Conservation (phyloP, 2,329 filamentous ascomycete species). For the Fusarium sp. region DNA sequence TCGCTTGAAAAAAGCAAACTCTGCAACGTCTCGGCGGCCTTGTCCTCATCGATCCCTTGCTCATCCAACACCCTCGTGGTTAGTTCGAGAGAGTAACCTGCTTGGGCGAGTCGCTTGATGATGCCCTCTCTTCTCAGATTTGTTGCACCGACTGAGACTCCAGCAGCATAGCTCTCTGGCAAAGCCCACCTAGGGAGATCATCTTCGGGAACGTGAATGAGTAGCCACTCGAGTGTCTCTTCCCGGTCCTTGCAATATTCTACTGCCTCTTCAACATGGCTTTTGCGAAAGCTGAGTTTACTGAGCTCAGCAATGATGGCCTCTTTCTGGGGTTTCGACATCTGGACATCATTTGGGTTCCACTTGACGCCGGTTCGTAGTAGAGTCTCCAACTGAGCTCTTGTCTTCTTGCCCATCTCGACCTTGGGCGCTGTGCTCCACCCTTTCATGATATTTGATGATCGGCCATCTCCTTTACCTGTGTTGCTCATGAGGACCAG, state of each 20-base stretch:
- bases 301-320: constrained; percentile 77
- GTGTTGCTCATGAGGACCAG: constrained; percentile 63
- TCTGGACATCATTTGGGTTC: constrained; percentile 82
- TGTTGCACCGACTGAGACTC: constrained; percentile 84
- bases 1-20: constrained; percentile 51
- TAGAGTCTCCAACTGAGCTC: constrained; percentile 81
- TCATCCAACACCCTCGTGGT: constrained; percentile 82
- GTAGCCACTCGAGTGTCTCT: constrained; percentile 93
- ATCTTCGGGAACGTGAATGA: constrained; percentile 97
- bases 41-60: constrained; percentile 76
- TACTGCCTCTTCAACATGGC: constrained; percentile 88
- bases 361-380: constrained; percentile 83
- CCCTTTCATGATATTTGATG: constrained; percentile 69
- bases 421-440: constrained; percentile 91
- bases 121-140: constrained; percentile 84
- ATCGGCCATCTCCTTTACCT: constrained; percentile 47
- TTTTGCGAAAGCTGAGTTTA: constrained; percentile 86
- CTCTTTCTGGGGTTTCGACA: constrained; percentile 67
- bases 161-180: constrained; percentile 90
- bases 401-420: constrained; percentile 87
- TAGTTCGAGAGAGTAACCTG: constrained; percentile 87
- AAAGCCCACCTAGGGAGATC: constrained; percentile 93
- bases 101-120: constrained; percentile 82
- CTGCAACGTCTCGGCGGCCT: constrained; percentile 84
- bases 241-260: constrained; percentile 90